A percentile compares a stretch with the other conserved stretches of the same genome.
Conservation (phyloP, 2,329 filamentous ascomycete genomes). For the Chlorencoelia australis region DNA sequence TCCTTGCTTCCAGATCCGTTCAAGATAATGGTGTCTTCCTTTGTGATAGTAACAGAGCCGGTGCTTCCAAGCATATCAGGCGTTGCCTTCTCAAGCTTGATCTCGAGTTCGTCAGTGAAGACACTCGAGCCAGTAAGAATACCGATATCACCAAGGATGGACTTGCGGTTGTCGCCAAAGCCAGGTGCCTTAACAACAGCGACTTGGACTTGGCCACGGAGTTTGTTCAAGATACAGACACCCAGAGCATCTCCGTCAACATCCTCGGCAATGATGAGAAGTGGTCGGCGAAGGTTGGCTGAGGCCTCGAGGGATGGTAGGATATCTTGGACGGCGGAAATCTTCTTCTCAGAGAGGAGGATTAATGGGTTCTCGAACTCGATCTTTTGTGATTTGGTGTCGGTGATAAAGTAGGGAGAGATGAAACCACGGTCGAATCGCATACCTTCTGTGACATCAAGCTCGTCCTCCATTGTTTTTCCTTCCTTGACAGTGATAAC, state of each 20-base stretch:
- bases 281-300: conserved; percentile 85
- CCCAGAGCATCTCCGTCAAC: conserved; percentile 97
- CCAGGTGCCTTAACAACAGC: conserved; percentile 97
- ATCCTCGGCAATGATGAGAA: conserved; percentile 98
- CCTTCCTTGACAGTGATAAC: conserved; percentile 99
- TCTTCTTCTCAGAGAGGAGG: conserved; percentile 99
- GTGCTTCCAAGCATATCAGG: conserved; percentile 93
- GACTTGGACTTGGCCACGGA: conserved; percentile 97
- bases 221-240: conserved; percentile 99
- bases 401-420: conserved; percentile 99
- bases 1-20: conserved; percentile 98
- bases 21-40: conserved; percentile 98
- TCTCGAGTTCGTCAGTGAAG: conserved; percentile 95
- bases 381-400: conserved; percentile 96
- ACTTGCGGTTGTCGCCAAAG: conserved; percentile 99
- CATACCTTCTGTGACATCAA: conserved; percentile 99
- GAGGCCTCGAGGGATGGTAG: conserved; percentile 96
- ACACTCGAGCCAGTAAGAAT: conserved; percentile 94
- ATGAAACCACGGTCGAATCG: conserved; percentile 98
- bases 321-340: conserved; percentile 97
- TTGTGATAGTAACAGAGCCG: conserved; percentile 98
- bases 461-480: conserved; percentile 95
- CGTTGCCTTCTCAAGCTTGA: conserved; percentile 98
- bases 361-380: conserved; percentile 99
- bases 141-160: conserved; percentile 91